Base-by-base conservation (phyloP, 1,284 basidiomycete genomes). In the Xerocomus nothofagi region DNA sequence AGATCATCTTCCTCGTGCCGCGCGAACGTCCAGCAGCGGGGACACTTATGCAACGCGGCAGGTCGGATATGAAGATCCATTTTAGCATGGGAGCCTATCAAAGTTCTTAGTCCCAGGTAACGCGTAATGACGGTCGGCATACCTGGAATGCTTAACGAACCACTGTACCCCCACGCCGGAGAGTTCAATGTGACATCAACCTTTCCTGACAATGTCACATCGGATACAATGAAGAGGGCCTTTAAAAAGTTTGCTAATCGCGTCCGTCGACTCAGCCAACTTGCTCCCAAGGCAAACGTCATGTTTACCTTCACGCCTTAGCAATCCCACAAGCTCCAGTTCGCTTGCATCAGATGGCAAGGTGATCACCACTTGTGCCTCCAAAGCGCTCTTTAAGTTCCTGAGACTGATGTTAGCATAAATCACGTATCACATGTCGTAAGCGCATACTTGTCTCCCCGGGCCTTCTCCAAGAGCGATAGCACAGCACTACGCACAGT, bases 141-240 rank as follows among this genome's bases (percentile, higher is more conserved):
- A 82, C 82, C 74, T 58, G 73, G 65, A 43, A 81, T 57, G 6
- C 64, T 51, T 8, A 80, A 26, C 5, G 71, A 71, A 20, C 71
- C 68, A 20, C 62, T 63, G 58, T 82, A 80, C 11, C 71, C 44
- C 84, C 82, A 88, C 12, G 61, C 60, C 0, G 73, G 63, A 8
- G 73, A 66, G 5, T 57, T 50, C 0, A 71, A 62, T 6, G 69
- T 70, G 9, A 73, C 54, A 7, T 73, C 72, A 2, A 65, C 72
- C 49, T 75, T 69, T 49, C 79, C 71, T 0, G 65, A 65, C 14
- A 88, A 53, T 12, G 64, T 68, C 15, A 80, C 86, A 42, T 85
- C 74, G 1, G 91, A 93, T 3, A 90, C 86, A 49, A 91, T 88
- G 65, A 91, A 89, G 3, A 93, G 71, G 0, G 81, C 83, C 58